Evolutionary conservation across 2,329 filamentous ascomycete species (phyloP).

Genomic region (Thermomyces lanuginosus): DNA sequence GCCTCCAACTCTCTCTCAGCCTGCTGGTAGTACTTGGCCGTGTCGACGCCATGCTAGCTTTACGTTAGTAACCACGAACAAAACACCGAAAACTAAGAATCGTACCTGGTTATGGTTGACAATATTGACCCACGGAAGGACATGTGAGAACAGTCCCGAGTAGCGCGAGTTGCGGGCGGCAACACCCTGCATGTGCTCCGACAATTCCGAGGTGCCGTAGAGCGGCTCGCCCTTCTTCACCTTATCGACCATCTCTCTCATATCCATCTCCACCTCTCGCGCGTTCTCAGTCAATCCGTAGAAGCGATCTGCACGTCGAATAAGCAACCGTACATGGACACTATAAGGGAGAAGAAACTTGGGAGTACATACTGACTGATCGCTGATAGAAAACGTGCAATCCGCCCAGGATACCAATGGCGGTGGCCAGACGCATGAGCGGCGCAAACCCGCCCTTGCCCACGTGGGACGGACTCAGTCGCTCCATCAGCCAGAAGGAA

Average conservation of each 20-base stretch:
- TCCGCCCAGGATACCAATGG: slow-evolving; percentile 57
- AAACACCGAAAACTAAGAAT: neutral
- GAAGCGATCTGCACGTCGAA: slow-evolving; percentile 61
- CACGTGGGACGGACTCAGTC: slow-evolving; percentile 67
- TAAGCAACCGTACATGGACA: slow-evolving; percentile 1
- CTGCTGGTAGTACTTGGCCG: slow-evolving; percentile 93
- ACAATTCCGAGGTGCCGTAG: slow-evolving; percentile 65
- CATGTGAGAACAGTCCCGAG: slow-evolving; percentile 64
- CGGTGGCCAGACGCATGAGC: slow-evolving; percentile 62
- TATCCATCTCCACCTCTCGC: slow-evolving; percentile 86
- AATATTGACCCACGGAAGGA: slow-evolving; percentile 95
- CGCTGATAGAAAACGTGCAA: slow-evolving; percentile 75
- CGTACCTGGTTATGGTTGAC: slow-evolving; percentile 68
- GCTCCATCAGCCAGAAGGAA: slow-evolving; percentile 65
- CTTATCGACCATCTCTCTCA: slow-evolving; percentile 93
- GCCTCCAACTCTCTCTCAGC: slow-evolving; percentile 86
- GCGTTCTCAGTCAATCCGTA: slow-evolving; percentile 89
- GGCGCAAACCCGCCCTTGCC: slow-evolving; percentile 68
- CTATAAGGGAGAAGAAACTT: neutral
- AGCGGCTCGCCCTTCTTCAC: slow-evolving; percentile 83
- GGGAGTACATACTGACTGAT: slow-evolving; percentile 56
- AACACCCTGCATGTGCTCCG: slow-evolving; percentile 83
- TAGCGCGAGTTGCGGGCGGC: slow-evolving; percentile 87
- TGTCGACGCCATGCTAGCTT: slow-evolving; percentile 79
- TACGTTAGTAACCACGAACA: slow-evolving; percentile 6